Base-by-base conservation (phyloP, 768 basidiomycete species). In the Auriscalpium microsporum region DNA sequence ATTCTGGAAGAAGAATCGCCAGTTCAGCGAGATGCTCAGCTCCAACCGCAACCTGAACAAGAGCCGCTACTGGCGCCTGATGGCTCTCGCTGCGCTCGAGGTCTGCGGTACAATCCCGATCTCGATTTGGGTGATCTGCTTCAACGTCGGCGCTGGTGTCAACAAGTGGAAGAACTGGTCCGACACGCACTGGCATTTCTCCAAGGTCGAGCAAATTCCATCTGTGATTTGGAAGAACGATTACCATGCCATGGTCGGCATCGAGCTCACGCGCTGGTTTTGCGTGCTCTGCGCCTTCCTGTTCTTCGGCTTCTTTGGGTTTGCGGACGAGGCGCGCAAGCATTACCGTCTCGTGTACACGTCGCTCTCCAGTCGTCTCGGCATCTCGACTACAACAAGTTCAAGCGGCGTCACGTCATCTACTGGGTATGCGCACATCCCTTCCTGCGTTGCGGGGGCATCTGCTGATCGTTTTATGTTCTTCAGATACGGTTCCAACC, bases 301-400 rank as follows among this genome's bases (percentile, higher is more conserved):
- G 7, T 78, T 81, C 62, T 73, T 82, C 56, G 65, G 55, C 0
- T 81, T 82, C 71, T 82, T 83, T 55, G 76, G 80, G 0, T 79
- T 82, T 54, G 76, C 79, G 3, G 64, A 70, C 45, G 80, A 82
- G 53, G 78, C 75, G 17, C 64, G 70, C 46, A 64, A 56, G 36
- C 70, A 75, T 52, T 79, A 80, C 59, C 51, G 53, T 33, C 50
- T 56, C n/a, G 62, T 57, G 1, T 64, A 62, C 52, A 64, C 62
- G 16, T 60, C 66, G 5, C 50, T 69, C 45, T 62, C 62, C 58
- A 65, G 65, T 57, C 56, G 63, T 28, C 57, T 70, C 52, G 68
- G 71, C 9, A 37, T 56, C 37, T 57, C 56, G 11, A 59, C 52
- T 7, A 35, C 56, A 3, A 28, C 28, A 7, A 28, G 28, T 4